Evolutionary conservation across 176 grass and related monocot genomes (phyloP).

Genomic region (Cocos nucifera): DNA sequence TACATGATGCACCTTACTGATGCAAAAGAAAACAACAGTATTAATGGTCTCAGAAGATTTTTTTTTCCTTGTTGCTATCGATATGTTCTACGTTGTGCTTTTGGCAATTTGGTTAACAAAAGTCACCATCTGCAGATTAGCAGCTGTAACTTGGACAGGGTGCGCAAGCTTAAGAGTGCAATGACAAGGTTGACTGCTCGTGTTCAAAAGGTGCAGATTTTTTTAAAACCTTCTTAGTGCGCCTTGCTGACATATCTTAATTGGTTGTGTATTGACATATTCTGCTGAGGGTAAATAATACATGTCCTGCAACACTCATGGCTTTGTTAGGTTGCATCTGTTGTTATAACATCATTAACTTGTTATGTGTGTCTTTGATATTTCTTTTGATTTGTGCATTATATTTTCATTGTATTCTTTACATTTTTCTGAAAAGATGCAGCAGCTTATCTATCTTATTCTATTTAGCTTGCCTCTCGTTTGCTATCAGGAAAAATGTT

Average conservation of each 20-base stretch:
- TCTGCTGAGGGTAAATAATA: neutral
- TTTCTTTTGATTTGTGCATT: too few relatives aligned
- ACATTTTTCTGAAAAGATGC: too few relatives aligned
- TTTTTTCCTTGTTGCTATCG: neutral
- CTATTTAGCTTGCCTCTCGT: too few relatives aligned
- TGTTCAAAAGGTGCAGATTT: slow-evolving; percentile 14
- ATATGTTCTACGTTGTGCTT: neutral
- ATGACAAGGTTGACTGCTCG: slow-evolving; percentile 22
- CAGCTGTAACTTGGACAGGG: slow-evolving; percentile 16
- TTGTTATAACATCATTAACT: too few relatives aligned
- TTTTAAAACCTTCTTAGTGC: neutral
- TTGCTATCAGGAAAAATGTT: too few relatives aligned
- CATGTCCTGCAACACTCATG: too few relatives aligned
- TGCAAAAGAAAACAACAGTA: neutral
- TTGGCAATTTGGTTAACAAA: neutral
- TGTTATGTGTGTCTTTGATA: too few relatives aligned
- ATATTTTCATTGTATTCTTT: too few relatives aligned
- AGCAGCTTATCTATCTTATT: too few relatives aligned
- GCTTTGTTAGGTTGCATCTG: too few relatives aligned
- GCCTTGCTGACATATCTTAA: neutral
- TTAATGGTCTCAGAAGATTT: neutral
- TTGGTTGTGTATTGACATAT: neutral
- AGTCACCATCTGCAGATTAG: slow-evolving; percentile 8
- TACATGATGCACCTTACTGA: too few relatives aligned
- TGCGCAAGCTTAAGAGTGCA: slow-evolving; percentile 21